A percentile compares a stretch with the other conserved stretches of the same genome.
Evolutionary conservation across 2,329 filamentous ascomycete genomes (phyloP).

Genomic region (Trichoderma arundinaceum): DNA sequence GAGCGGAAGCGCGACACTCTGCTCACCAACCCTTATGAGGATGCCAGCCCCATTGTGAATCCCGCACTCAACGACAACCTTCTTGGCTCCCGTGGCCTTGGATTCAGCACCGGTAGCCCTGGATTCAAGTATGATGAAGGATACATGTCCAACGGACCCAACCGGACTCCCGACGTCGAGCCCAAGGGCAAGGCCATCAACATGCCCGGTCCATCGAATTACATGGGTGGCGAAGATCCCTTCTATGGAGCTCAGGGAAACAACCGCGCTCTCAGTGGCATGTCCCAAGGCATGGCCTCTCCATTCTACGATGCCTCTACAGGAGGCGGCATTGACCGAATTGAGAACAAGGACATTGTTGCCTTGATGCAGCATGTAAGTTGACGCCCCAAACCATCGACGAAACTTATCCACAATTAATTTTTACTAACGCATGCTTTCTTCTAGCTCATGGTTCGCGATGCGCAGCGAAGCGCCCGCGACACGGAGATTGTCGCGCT

Average conservation of each 20-base stretch:
- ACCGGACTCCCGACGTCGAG: constrained; percentile 59
- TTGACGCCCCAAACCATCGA: constrained; percentile 33
- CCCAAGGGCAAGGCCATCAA: constrained; percentile 62
- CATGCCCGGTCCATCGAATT: constrained; percentile 58
- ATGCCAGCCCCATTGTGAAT: constrained; percentile 65
- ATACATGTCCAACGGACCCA: constrained; percentile 79
- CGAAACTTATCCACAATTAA: no score
- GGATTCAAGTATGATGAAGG: constrained; percentile 78
- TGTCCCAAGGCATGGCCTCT: constrained; percentile 89
- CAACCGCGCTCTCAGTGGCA: constrained; percentile 76
- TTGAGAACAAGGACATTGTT: constrained; percentile 95
- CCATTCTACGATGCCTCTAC: constrained; percentile 90
- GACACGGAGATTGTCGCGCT: constrained; percentile 97
- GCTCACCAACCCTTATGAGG: constrained; percentile 71
- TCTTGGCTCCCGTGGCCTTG: constrained; percentile 48
- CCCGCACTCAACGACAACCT: constrained; percentile 59
- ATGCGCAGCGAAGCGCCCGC: constrained; percentile 92
- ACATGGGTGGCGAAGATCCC: constrained; percentile 63
- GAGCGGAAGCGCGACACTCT: constrained; percentile 70
- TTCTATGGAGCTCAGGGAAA: constrained; percentile 66
- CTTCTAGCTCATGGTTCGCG: constrained; percentile 81
- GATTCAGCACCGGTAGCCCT: constrained; percentile 61
- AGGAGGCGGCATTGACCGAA: constrained; percentile 84
- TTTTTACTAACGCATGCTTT: neutral
- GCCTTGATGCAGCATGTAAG: constrained; percentile 93